Evolutionary conservation across 2,329 filamentous ascomycete species (phyloP), one percentile per base, ranked within the genome.

Genomic region (Neofusicoccum umdonicola): DNA sequence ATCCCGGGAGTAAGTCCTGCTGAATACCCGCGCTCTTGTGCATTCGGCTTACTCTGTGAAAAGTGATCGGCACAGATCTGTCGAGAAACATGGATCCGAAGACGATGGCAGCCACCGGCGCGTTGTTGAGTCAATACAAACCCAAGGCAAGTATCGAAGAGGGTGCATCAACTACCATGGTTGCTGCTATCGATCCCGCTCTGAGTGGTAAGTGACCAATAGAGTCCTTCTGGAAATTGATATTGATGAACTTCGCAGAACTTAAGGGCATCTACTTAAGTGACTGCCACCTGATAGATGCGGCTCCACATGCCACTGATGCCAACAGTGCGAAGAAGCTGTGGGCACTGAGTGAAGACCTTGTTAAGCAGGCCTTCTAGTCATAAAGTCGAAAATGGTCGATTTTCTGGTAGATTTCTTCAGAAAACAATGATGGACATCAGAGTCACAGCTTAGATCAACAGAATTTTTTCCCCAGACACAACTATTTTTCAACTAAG

Each of bases 271-370:
- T 67, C 1, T 75, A 71, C 62, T 62, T 75, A 3, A 68, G 71
- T 41, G 56, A 75, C 56, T 71, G 67, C 6, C 67, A 76, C 47
- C 17, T 72, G 9, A 66, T 66, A 1, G 47, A 34, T 11, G 34
- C 72, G 22, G 54, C 69, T 50, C 60, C 68, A 0, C 71, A 68
- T 0, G 73, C 71, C 13, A 68, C 48, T 19, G 69, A 69, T 5
- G 62, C 66, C 8, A 68, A 67, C 11, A 69, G 72, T 54, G 68
- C 64, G 8, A 71, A 75, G 62, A 73, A 67, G 50, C 56, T 75
- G 31, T 76, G 74, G 73, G 68, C 71, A 62, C 63, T 75, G 66
- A 76, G 74, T 52, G 72, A 76, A 69, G 66, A 71, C 64, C 62
- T 75, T 7, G 72, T 75, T 3, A 71, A 70, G n/a, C 62, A 76